Base-by-base conservation (phyloP, 2,329 filamentous ascomycete species). In the Cladophialophora chaetospira region DNA sequence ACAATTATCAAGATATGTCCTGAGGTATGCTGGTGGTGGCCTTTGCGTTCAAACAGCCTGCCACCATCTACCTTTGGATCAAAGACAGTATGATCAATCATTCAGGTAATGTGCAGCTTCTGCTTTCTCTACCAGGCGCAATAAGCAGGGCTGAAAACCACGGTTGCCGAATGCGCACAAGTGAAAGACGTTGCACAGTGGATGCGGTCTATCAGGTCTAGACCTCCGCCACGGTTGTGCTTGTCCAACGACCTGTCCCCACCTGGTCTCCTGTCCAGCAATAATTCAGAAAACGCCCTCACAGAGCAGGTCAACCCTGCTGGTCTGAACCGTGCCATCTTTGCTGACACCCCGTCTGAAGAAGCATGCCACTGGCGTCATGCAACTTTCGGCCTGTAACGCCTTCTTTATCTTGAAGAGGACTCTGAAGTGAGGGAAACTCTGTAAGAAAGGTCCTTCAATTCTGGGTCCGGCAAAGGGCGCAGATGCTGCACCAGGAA, bases 121-220 rank as follows among this genome's bases (percentile, higher is more conserved):
- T n/a, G n/a, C n/a, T n/a, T n/a, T n/a, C n/a, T n/a, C n/a, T n/a
- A n/a, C n/a, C n/a, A n/a, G n/a, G n/a, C n/a, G n/a, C n/a, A n/a
- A n/a, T n/a, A n/a, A n/a, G n/a, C n/a, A n/a, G n/a, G n/a, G n/a
- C n/a, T n/a, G n/a, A n/a, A n/a, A n/a, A n/a, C n/a, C n/a, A n/a
- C n/a, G n/a, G n/a, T n/a, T n/a, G n/a, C n/a, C n/a, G n/a, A n/a
- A n/a, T n/a, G n/a, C n/a, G n/a, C n/a, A n/a, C n/a, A n/a, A n/a
- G n/a, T n/a, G n/a, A n/a, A n/a, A n/a, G n/a, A n/a, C 23, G 10
- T 26, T 28, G 42, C 42, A 3, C 15, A 10, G 28, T 47, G 44
- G 44, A 47, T 21, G 42, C 6, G 42, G 48, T 51, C 50, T 4
- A 45, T 53, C 50, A 28, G 50, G 50, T 15, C 50, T 38, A 46